Evolutionary conservation across 805 yeast species (phyloP), one percentile per base, ranked within the genome.

Genomic region (Metschnikowia bowlesiae): DNA sequence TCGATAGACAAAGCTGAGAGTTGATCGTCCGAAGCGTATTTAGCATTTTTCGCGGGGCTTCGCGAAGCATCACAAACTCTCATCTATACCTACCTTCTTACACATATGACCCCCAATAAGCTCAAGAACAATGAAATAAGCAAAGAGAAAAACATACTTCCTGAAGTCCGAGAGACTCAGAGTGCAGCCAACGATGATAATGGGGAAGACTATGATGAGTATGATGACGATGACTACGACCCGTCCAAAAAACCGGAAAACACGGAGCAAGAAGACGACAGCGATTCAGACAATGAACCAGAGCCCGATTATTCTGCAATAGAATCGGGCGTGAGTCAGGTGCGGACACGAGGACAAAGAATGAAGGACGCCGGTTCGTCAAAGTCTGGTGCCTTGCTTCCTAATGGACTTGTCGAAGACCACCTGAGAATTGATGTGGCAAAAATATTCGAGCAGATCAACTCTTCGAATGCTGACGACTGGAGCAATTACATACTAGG

Each of bases 281-380:
- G 52, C n/a, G 68, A 61, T 6, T 52, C 54, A 3, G 54, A 52
- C 32, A 57, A 55, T 28, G 63, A 58, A 6, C 54, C 51, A 9
- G 53, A 50, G 33, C 60, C 62, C 2, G 60, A 58, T 44, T 85
- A 85, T 62, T 70, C 79, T 6, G 67, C 67, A 3, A 79, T 85
- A 6, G 87, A 81, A 53, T 81, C 61, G 59, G 74, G 42, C 61
- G 71, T 62, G 11, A 85, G 89, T 0, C 74, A 84, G 48, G 78
- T 88, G 34, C 80, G 81, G 59, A 88, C 96, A 0, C 73, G 96
- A 56, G 75, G 80, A 22, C 92, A 84, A 55, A 66, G 86, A 43
- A 68, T 67, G 30, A 52, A 69, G 22, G 87, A 82, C 16, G 49
- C 49, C 28, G 29, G 40, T 22, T 39, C n/a, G 18, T 29, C 33